phyloP scores from a whole-genome alignment of 2,329 filamentous ascomycete genomes.

The Blumeria graminis region DNA sequence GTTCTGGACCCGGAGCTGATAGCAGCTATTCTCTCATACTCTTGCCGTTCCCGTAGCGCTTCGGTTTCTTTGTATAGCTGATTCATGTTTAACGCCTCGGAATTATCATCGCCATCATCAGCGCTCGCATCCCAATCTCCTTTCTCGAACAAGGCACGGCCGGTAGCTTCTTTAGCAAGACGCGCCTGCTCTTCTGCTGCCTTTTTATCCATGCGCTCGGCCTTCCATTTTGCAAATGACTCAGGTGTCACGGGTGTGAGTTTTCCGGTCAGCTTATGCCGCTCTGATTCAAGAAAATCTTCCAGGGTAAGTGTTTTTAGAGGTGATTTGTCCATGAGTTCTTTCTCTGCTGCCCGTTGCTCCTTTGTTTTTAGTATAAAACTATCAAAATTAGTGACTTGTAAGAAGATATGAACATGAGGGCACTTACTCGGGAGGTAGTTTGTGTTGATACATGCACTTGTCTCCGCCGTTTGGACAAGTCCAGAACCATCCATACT shows the following conservation, averaged over 20 bases:
- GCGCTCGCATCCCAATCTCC: slow-evolving; percentile 65
- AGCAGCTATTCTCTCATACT: slow-evolving; percentile 39
- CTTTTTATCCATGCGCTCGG: slow-evolving; percentile 85
- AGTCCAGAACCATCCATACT: slow-evolving; percentile 98
- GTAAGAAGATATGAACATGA: background rate
- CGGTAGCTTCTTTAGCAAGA: slow-evolving; percentile 84
- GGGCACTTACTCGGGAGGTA: slow-evolving; percentile 64
- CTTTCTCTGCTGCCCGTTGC: slow-evolving; percentile 85
- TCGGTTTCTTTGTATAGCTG: slow-evolving; percentile 72
- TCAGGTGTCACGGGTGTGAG: slow-evolving; percentile 88
- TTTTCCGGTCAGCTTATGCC: slow-evolving; percentile 78
- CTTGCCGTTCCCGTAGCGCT: slow-evolving; percentile 44
- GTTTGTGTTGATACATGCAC: slow-evolving; percentile 94
- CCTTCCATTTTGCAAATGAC: slow-evolving; percentile 90
- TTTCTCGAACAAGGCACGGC: slow-evolving; percentile 84
- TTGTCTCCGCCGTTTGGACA: slow-evolving; percentile 93
- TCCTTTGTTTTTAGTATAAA: slow-evolving; percentile 97
- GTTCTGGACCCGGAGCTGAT: background rate
- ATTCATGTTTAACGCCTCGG: slow-evolving; percentile 51
- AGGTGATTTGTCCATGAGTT: slow-evolving; percentile 83
- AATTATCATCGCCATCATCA: slow-evolving; percentile 22
- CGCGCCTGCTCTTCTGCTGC: slow-evolving; percentile 75
- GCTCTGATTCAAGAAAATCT: slow-evolving; percentile 89
- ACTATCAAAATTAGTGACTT: slow-evolving; percentile 22
- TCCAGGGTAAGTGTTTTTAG: slow-evolving; percentile 85